These are phyloP conservation scores for Gracilaria domingensis DNA, from an alignment of 23 red algal genomes.

Conservation along the genomic window DNA sequence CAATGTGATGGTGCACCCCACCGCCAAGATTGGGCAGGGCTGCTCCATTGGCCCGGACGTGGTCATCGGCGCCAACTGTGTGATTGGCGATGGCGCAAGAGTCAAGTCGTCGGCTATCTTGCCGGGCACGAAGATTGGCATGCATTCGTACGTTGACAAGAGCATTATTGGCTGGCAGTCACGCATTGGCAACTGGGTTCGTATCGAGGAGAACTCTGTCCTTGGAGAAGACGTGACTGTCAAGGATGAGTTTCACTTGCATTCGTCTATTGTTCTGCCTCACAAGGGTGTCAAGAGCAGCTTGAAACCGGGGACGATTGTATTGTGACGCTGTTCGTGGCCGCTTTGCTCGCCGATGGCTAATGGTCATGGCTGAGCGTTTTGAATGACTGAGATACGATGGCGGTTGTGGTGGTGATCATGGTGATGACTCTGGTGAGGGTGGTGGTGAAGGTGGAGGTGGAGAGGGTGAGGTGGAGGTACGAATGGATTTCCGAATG, in stretches of 20 bases:
- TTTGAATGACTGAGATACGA: neutral
- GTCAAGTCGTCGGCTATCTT: slow-evolving; percentile 77
- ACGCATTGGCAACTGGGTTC: slow-evolving; percentile 90
- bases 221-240: slow-evolving; percentile 96
- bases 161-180: slow-evolving; percentile 95
- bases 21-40: slow-evolving; percentile 72
- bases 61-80: slow-evolving; percentile 89
- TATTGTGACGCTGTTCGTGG: slow-evolving; percentile 62
- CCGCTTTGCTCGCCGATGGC: neutral
- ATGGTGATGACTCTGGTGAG: neutral
- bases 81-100: slow-evolving; percentile 88
- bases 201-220: slow-evolving; percentile 83
- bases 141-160: slow-evolving; percentile 75
- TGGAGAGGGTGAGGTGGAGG: neutral
- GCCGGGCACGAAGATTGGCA: slow-evolving; percentile 66
- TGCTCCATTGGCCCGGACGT: slow-evolving; percentile 94
- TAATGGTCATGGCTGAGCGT: neutral
- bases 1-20: slow-evolving; percentile 91
- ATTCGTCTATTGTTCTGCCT: slow-evolving; percentile 88
- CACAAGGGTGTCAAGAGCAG: slow-evolving; percentile 92
- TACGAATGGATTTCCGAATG: slow-evolving; percentile 12
- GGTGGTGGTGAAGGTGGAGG: neutral
- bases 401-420: neutral
- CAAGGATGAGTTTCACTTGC: slow-evolving; percentile 89
- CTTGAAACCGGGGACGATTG: slow-evolving; percentile 76